These are phyloP conservation scores for Trichosporon inkin DNA, from an alignment of 1,284 basidiomycete species.

Conservation along the genomic window DNA sequence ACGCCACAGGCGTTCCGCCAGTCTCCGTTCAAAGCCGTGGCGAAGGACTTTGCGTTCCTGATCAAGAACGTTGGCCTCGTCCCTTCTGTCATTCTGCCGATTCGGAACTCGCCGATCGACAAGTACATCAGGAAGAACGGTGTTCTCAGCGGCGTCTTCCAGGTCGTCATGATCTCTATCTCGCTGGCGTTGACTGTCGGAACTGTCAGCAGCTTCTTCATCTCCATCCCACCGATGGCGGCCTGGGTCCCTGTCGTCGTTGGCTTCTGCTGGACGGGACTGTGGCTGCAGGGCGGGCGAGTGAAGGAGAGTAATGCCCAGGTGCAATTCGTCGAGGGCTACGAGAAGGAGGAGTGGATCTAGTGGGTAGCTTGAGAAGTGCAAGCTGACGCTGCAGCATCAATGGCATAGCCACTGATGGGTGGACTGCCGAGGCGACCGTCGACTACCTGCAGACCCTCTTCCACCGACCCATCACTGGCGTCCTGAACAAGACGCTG, in stretches of 20 bases:
- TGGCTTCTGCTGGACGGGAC: slow-evolving; percentile 4
- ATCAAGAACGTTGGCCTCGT: slow-evolving; percentile 16
- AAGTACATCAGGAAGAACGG: background rate
- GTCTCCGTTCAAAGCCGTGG: slow-evolving; percentile 3
- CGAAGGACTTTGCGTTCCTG: slow-evolving; percentile 21
- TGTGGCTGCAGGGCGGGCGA: background rate
- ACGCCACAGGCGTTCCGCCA: slow-evolving; percentile 9
- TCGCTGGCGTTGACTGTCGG: slow-evolving; percentile 22
- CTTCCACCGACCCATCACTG: slow-evolving; percentile 33
- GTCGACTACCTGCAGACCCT: slow-evolving; percentile 25
- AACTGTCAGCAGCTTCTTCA: background rate
- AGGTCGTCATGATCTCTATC: slow-evolving; percentile 21
- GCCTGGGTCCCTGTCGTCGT: slow-evolving; percentile 8
- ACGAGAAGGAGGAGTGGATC: slow-evolving; percentile 28
- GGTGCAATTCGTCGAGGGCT: slow-evolving; percentile 7
- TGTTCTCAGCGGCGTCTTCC: slow-evolving; percentile 8
- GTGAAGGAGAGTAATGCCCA: slow-evolving; percentile 11
- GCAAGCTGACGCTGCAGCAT: slow-evolving; percentile 23
- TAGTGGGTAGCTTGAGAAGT: slow-evolving; percentile 24
- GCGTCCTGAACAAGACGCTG: slow-evolving; percentile 35
- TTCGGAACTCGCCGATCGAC: background rate
- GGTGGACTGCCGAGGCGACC: slow-evolving; percentile 26
- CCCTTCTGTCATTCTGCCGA: slow-evolving; percentile 21
- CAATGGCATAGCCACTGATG: slow-evolving; percentile 38
- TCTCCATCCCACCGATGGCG: slow-evolving; percentile 15